phyloP scores from a whole-genome alignment of 192 early-diverging fungal genomes.

The Ambispora gerdemannii region DNA sequence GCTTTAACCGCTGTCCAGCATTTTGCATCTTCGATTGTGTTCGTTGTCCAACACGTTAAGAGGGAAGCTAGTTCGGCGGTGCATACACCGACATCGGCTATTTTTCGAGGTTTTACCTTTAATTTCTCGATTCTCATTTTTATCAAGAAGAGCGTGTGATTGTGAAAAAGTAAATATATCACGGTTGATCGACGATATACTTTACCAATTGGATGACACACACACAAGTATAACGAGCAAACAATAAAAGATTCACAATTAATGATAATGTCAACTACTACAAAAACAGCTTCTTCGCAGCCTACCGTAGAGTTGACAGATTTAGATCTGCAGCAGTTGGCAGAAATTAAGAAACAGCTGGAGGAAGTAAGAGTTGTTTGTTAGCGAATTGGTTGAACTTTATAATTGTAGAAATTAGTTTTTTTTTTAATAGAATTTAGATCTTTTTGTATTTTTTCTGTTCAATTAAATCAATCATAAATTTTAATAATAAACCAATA shows the following conservation, averaged over 20 bases:
- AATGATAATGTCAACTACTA: no score
- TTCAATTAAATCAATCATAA: no score
- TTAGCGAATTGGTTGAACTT: no score
- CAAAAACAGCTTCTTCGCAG: no score
- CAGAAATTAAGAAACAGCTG: conserved; percentile 77
- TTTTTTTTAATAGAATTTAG: not conserved
- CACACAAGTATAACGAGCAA: no score
- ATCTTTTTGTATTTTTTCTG: conserved; percentile 6
- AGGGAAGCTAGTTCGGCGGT: conserved; percentile 57
- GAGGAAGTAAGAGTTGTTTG: conserved; percentile 63
- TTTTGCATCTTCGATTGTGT: conserved; percentile 50
- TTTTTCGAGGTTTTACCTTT: conserved; percentile 56
- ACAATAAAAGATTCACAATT: no score
- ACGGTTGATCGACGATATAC: no score
- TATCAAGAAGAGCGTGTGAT: no score
- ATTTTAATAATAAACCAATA: no score
- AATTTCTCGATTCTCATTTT: conserved; percentile 63
- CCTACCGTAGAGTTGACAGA: conserved; percentile 72
- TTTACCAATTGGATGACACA: no score
- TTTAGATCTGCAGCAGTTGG: conserved; percentile 79
- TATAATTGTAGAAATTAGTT: no score
- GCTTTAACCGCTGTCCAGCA: conserved; percentile 48
- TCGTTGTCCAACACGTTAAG: conserved; percentile 59
- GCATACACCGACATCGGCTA: conserved; percentile 51
- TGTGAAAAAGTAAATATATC: no score